Conservation (phyloP, 2,329 filamentous ascomycete genomes). For the Fusarium nanum region DNA sequence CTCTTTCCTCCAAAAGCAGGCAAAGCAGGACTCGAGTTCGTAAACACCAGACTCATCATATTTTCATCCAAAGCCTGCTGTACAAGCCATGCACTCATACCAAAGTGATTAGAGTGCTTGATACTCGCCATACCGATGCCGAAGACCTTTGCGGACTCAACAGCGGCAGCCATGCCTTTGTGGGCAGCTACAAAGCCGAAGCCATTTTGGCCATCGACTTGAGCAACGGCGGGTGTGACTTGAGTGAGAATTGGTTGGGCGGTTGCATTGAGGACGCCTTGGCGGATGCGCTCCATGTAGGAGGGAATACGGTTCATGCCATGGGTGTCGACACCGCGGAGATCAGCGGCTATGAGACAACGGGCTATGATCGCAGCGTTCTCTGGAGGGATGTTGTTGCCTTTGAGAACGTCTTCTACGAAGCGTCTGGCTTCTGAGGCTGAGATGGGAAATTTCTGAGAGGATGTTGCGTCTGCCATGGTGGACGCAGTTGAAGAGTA, state of each 20-base stretch:
- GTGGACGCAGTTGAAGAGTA: background rate
- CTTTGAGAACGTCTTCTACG: constrained; percentile 65
- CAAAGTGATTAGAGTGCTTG: constrained; percentile 84
- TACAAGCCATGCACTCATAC: constrained; percentile 85
- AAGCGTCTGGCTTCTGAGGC: constrained; percentile 59
- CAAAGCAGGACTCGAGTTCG: constrained; percentile 77
- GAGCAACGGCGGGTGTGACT: constrained; percentile 77
- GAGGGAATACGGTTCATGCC: constrained; percentile 81
- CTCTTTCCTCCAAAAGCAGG: constrained; percentile 76
- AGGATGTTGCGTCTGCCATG: constrained; percentile 34
- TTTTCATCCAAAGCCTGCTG: constrained; percentile 79
- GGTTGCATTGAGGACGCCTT: constrained; percentile 72
- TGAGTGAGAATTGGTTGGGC: constrained; percentile 69
- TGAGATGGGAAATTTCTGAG: constrained; percentile 50
- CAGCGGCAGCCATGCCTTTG: constrained; percentile 73
- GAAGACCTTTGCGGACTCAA: constrained; percentile 71
- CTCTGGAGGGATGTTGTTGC: constrained; percentile 67
- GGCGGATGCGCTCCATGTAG: constrained; percentile 78
- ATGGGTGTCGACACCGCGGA: constrained; percentile 83
- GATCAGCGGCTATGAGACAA: constrained; percentile 78
- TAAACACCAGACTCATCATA: constrained; percentile 78
- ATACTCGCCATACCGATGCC: constrained; percentile 82
- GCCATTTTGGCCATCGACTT: constrained; percentile 74
- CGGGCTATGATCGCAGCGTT: constrained; percentile 73
- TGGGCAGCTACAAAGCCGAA: constrained; percentile 81